These are phyloP conservation scores for Lepraria neglecta DNA, from an alignment of 495 filamentous ascomycete species.

Conservation along the genomic window DNA sequence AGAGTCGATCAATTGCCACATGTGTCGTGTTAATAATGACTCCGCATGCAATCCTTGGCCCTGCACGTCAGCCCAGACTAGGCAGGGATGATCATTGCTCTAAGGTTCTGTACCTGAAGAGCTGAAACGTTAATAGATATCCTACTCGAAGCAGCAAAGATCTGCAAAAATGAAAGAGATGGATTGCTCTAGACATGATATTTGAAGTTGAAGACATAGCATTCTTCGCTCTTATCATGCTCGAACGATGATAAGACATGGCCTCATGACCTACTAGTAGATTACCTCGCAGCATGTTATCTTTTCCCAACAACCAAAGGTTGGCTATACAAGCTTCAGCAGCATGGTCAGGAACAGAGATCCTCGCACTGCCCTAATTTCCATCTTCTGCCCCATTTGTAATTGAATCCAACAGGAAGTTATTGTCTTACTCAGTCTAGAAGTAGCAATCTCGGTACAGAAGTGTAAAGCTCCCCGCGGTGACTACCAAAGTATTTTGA, in stretches of 20 bases:
- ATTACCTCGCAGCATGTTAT: too few species aligned
- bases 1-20: not conserved
- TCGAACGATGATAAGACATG: too few species aligned
- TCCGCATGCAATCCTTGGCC: not conserved
- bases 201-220: too few species aligned
- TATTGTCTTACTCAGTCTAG: not conserved
- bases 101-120: not conserved
- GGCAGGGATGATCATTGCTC: not conserved
- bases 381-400: not conserved
- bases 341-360: not conserved
- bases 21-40: not conserved
- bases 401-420: not conserved
- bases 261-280: too few species aligned
- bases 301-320: too few species aligned
- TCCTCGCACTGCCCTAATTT: not conserved
- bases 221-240: too few species aligned
- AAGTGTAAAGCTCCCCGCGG: not conserved
- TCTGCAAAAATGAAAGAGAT: not conserved
- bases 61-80: constrained; percentile 1
- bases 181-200: not conserved
- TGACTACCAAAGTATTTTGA: not conserved
- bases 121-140: constrained; percentile 11
- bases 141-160: constrained; percentile 6
- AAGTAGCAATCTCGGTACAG: not conserved
- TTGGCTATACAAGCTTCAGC: not conserved